Conservation (phyloP, 768 basidiomycete genomes). For the Epithele typhae region DNA sequence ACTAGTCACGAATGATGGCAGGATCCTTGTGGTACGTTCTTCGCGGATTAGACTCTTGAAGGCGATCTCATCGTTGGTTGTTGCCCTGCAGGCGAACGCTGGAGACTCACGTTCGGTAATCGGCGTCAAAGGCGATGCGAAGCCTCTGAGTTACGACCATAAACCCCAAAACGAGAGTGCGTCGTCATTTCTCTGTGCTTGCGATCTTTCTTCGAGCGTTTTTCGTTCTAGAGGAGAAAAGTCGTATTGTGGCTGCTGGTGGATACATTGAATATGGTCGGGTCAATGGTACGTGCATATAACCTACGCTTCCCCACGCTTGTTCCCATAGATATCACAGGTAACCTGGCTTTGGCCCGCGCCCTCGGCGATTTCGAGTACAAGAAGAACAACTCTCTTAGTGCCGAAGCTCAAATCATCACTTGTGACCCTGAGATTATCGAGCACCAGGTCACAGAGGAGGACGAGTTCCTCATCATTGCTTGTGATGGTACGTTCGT, state of each 20-base stretch:
- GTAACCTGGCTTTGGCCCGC: conserved; percentile 91
- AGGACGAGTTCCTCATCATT: conserved; percentile 95
- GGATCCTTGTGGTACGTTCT: conserved; percentile 77
- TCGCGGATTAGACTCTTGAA: too few species aligned
- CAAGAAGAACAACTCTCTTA: conserved; percentile 84
- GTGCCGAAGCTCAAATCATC: conserved; percentile 89
- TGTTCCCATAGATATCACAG: conserved; percentile 39
- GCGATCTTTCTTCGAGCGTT: conserved; percentile 10
- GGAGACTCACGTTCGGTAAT: conserved; percentile 95
- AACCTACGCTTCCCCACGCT: not conserved
- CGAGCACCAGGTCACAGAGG: conserved; percentile 71
- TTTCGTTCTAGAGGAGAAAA: conserved; percentile 60
- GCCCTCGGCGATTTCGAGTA: conserved; percentile 98
- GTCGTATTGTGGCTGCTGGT: conserved; percentile 84
- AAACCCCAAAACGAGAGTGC: conserved; percentile 86
- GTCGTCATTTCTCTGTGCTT: conserved; percentile 23
- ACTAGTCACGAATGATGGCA: conserved; percentile 70
- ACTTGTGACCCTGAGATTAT: conserved; percentile 92
- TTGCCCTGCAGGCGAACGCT: conserved; percentile 78
- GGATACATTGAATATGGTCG: conserved; percentile 96
- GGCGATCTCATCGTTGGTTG: not conserved
- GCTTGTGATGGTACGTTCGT: conserved; percentile 85
- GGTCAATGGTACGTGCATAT: conserved; percentile 70
- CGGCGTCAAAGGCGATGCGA: conserved; percentile 77
- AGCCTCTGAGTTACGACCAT: conserved; percentile 90